A percentile compares a stretch with the other conserved stretches of the same genome.
These are phyloP conservation scores for Solanum appendiculatum DNA, from an alignment of 257 asterid species.

Conservation along the genomic window DNA sequence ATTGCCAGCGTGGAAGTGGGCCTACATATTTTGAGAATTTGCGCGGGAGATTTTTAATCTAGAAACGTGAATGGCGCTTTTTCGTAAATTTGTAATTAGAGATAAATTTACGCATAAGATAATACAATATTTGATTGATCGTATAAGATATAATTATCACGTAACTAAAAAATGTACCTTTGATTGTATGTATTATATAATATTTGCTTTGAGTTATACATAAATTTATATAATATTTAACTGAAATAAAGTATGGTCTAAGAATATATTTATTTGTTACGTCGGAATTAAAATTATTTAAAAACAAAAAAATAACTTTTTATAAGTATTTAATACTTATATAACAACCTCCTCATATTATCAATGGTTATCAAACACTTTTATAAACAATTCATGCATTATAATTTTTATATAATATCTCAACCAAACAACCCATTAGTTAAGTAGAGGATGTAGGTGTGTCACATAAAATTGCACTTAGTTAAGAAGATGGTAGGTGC, in stretches of 20 bases:
- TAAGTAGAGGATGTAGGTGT: background rate
- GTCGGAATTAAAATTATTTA: no score
- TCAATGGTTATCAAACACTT: background rate
- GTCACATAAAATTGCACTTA: fast-evolving
- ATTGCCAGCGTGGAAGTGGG: background rate
- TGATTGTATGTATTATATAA: no score
- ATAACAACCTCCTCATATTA: background rate
- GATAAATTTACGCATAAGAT: background rate
- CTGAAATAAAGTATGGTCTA: no score
- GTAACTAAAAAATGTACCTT: no score
- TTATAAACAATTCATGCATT: background rate
- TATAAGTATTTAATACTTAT: background rate
- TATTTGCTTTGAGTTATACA: no score
- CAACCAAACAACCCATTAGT: background rate
- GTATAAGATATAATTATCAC: background rate
- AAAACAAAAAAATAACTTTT: background rate
- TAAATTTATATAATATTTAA: no score
- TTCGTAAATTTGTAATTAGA: background rate
- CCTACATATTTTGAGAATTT: background rate
- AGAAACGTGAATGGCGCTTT: background rate
- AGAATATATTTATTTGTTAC: background rate
- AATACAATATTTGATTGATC: no score
- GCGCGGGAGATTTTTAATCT: background rate
- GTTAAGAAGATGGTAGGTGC: no score
- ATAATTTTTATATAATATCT: background rate